Base-by-base conservation (phyloP, 768 basidiomycete genomes). In the Phlegmacium glaucopus region DNA sequence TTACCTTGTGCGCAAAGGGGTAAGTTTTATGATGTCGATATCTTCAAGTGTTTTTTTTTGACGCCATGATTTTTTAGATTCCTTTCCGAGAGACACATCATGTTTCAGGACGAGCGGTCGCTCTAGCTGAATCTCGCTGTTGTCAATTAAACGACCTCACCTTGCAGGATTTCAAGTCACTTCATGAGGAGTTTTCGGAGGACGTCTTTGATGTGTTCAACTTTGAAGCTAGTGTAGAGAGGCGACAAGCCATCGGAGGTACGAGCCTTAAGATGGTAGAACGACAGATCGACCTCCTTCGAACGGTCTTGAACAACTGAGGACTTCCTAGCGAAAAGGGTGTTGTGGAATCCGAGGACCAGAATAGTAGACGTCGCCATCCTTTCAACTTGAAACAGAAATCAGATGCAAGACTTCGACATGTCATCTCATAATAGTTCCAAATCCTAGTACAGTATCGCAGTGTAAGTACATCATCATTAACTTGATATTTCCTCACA, bases 51-150 rank as follows among this genome's bases (percentile, higher is more conserved):
- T 26, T 12, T 13, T 34, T 17, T 28, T n/a, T n/a, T 32, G 49
- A n/a, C 46, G 27, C 32, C 15, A 17, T 27, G 39, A 51, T 28
- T 38, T 43, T 32, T 11, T 57, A 96, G 94, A 90, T 94, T 36
- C 96, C 96, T 7, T 98, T 99, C 82, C 86, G 96, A 37, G 93
- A 97, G 68, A 99, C 96, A 1, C 96, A 99, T 63, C 96, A 99
- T 65, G 83, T 99, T 56, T 97, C 96, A 4, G 96, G 96, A 4
- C 85, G 92, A 11, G 94, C 95, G 15, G 95, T 99, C 39, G 94
- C 95, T 1, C 76, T 97, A 32, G 95, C 95, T 1, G 96, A 99
- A 65, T 72, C 84, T 36, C 80, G 82, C 28, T 76, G 79, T 50
- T 85, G 87, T 57, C 87, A 90, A 58, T 75, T 99, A 35, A 84